phyloP scores from a whole-genome alignment of 805 yeast genomes.

The Yarrowia sp. region DNA sequence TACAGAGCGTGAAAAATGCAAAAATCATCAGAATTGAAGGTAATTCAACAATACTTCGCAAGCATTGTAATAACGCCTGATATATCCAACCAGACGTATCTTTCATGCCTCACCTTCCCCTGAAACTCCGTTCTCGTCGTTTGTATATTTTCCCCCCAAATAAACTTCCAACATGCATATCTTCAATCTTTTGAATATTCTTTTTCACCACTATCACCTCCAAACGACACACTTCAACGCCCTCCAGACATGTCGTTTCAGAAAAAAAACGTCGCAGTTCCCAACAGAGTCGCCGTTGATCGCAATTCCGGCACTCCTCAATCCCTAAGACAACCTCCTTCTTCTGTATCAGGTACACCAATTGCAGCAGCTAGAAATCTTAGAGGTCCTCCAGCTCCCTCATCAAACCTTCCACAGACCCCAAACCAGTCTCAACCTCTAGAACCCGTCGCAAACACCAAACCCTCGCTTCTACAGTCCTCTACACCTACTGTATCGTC shows the following conservation, averaged over 20 bases:
- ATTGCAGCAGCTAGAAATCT: background rate
- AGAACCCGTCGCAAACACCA: background rate
- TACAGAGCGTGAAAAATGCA: background rate
- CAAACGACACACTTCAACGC: background rate
- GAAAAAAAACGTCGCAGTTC: slow-evolving; percentile 8
- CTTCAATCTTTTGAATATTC: background rate
- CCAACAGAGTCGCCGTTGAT: slow-evolving; percentile 3
- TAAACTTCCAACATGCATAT: slow-evolving; percentile 4
- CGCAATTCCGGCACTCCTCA: background rate
- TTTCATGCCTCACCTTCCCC: too few relatives aligned
- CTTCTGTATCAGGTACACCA: background rate
- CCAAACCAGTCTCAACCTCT: background rate
- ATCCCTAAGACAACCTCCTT: background rate
- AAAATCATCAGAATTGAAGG: too few relatives aligned
- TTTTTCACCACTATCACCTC: background rate
- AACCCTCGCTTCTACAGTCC: slow-evolving; percentile 73
- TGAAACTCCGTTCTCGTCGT: too few relatives aligned
- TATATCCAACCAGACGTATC: too few relatives aligned
- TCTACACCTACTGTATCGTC: slow-evolving; percentile 69
- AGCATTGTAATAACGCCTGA: too few relatives aligned
- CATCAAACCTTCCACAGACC: background rate
- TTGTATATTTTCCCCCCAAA: too few relatives aligned
- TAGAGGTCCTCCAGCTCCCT: background rate
- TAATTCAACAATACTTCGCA: too few relatives aligned
- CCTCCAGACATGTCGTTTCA: slow-evolving; percentile 1